Base-by-base conservation (phyloP, 768 basidiomycete genomes). In the Leccinum pellstonianum region DNA sequence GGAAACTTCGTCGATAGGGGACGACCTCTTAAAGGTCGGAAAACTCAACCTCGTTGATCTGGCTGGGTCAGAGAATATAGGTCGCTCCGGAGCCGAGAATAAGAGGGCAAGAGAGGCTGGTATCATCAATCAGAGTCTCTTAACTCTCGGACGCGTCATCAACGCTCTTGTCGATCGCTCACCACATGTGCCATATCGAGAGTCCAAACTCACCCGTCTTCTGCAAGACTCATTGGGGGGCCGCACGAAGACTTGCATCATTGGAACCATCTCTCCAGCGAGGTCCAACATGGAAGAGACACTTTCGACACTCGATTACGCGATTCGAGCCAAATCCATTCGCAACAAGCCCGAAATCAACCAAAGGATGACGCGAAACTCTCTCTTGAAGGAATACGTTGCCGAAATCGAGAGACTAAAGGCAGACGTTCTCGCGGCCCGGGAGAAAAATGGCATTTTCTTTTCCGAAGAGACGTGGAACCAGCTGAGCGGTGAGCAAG, bases 211-310 rank as follows among this genome's bases (percentile, higher is more conserved):
- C 55, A 99, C 97, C 14, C 91, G 97, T 37, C 82, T 99, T 10
- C 82, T 99, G 4, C 96, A 98, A 87, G 97, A 99, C 75, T 99
- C 97, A n/a, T 81, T 99, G 5, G 97, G 97, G 6, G 97, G 97
- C 0, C 84, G 87, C 33, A 99, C 97, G 6, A 98, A 98, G 77
- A 99, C 97, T 0, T 96, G 94, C 67, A 94, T 99, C 69, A 91
- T 99, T 62, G 97, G 95, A 0, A 98, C 97, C 6, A 85, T 98
- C 67, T 96, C 94, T 9, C 96, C 97, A 1, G 91, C 93, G 5
- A 86, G 92, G 23, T 91, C 87, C 25, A 98, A 96, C 70, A 83
- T 96, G 77, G 97, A 99, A 74, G 97, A 98, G 75, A 98, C 97
- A 0, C 83, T 97, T 19, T 97, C 95, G 3, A 99, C 97, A 0